Evolutionary conservation across 495 filamentous ascomycete genomes (phyloP), one percentile per base, ranked within the genome.

Genomic region (Penicillium silybi): DNA sequence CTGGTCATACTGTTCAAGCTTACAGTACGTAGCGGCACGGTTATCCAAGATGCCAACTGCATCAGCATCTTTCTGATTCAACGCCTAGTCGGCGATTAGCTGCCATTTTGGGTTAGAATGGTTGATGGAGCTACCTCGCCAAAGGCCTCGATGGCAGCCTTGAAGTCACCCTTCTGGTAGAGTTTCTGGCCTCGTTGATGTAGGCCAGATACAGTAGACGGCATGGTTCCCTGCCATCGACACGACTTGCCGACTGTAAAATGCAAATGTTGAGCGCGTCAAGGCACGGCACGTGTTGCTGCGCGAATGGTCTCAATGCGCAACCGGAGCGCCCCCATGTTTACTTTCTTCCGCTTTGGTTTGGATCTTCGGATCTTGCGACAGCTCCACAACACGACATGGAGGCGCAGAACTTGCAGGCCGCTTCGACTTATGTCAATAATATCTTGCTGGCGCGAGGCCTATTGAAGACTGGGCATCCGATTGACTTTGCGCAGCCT

Each of bases 351-450:
- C 71, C 70, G 52, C 46, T 66, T 74, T 67, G 45, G 71, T 69
- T 56, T 44, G 37, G 37, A 39, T 39, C 37, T 16, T 39, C 37
- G 29, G 29, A 32, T 15, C 46, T 54, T 41, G 16, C 37, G 19
- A 53, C 47, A 51, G 50, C 50, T 43, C 49, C 48, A 42, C 52
- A 59, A 52, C 42, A 48, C 42, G 66, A 58, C 63, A 93, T 93
- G 84, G 90, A 95, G 64, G 68, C 81, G 48, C 82, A 86, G 49
- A 92, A 88, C 70, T 74, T 97, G 41, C 82, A 86, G 58, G 89
- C 90, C 50, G 93, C 93, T 22, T 96, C 92, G 48, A 82, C 84
- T 41, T 97, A 97, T 71, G 87, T 98, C 72, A 98, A 98, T 75
- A 96, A 97, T 66, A 85, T 96, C 50, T 77, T 98, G 26, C 81